Base-by-base conservation (phyloP, 352 stramenopile species). In the Thraustochytrium striatum region DNA sequence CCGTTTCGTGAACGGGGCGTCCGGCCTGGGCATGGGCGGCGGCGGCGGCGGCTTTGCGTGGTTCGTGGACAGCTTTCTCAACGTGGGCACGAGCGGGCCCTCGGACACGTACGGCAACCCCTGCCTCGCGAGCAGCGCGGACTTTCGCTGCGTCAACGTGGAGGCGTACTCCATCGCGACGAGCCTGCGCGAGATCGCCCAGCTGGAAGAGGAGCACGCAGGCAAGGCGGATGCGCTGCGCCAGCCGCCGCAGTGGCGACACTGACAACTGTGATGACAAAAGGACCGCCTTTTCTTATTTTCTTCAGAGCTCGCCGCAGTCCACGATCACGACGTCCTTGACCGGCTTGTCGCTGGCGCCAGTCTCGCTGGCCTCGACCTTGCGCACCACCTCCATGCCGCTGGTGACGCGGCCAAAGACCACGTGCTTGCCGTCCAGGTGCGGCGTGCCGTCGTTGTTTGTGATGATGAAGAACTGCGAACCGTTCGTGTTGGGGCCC, bases 391-490 rank as follows among this genome's bases (percentile, higher is more conserved):
- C 81, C 38, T 96, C 91, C 87, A 95, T 94, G 57, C 91, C 91
- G 43, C 95, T 90, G 30, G 95, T 85, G n/a, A 99, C 95, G 79
- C 97, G 91, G 25, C 96, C 96, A 85, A 99, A 99, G n/a, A 99
- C 95, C 21, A 99, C 95, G 87, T 99, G 97, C 85, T 99, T 99
- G 35, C 92, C 91, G 85, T 99, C 94, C 38, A 99, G 86, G 82
- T 99, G 95, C 3, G 94, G 92, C 11, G 94, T 98, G 38, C 47
- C 58, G 1, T 79, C 58, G 36, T 90, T 84, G 55, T 86, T 85
- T 0, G 88, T 90, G 57, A 96, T 99, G 82, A 99, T 98, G 87
- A 99, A 99, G 85, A 99, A 99, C 85, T 99, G 97, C 65, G 87
- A 94, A 79, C 93, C 92, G 84, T 97, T 97, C 52, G 89, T 91